Conservation (phyloP, 73 alveolate species). For the Symbiodinium natans region DNA sequence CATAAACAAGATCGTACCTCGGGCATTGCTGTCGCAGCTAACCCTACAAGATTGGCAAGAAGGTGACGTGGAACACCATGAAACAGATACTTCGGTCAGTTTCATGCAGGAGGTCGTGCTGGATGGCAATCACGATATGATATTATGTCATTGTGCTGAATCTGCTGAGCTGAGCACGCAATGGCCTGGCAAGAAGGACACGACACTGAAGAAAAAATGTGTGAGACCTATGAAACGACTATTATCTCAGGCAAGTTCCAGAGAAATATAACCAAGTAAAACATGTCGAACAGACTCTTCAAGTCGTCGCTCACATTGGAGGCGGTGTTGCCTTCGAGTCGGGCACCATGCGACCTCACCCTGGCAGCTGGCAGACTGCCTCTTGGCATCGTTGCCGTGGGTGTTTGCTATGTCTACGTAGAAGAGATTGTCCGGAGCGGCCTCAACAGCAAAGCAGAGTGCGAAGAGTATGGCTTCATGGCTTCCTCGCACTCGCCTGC, state of each 20-base stretch:
- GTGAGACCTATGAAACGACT: no score
- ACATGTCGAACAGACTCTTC: conserved; percentile 12
- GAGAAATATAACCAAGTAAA: no score
- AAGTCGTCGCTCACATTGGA: conserved; percentile 54
- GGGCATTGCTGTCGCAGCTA: no score
- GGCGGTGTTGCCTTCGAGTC: conserved; percentile 61
- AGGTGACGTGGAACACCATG: no score
- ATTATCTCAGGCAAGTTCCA: no score
- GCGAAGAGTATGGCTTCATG: no score
- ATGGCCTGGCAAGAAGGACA: background rate
- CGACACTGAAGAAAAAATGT: background rate
- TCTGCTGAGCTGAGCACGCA: background rate
- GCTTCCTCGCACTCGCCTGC: background rate
- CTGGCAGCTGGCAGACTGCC: background rate
- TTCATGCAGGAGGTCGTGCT: no score
- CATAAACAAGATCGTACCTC: no score
- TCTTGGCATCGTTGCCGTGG: conserved; percentile 52
- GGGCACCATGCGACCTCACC: background rate
- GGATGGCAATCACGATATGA: no score
- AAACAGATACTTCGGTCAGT: no score
- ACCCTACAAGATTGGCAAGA: no score
- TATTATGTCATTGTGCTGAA: no score
- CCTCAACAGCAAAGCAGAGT: conserved; percentile 1
- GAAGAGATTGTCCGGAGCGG: conserved; percentile 69
- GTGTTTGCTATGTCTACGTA: conserved; percentile 69